Conservation (phyloP, 179 eudicot species). For the Sideroxylon spinosum region DNA sequence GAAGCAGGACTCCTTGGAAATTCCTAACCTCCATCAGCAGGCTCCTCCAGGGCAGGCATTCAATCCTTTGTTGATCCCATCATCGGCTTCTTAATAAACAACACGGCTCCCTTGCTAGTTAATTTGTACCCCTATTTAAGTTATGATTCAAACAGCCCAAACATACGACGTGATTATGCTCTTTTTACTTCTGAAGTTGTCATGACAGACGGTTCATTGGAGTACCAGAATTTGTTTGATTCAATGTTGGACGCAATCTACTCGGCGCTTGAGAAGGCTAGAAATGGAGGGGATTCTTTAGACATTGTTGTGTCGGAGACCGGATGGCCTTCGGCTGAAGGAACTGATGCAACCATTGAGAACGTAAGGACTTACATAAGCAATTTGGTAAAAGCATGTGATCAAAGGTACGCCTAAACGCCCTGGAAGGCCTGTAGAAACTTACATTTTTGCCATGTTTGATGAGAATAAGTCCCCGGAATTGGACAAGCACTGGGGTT, state of each 20-base stretch:
- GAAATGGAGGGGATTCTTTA: conserved; percentile 17
- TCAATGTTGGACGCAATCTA: conserved; percentile 36
- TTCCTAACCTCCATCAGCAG: conserved; percentile 18
- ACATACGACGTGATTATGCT: conserved; percentile 21
- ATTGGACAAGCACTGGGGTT: conserved; percentile 54
- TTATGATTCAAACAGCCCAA: background rate
- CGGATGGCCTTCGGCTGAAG: conserved; percentile 59
- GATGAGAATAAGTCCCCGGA: conserved; percentile 47
- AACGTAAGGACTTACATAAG: conserved; percentile 36
- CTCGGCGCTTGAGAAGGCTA: conserved; percentile 38
- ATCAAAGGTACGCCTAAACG: conserved; percentile 47
- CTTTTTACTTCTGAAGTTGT: conserved; percentile 22
- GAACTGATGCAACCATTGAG: conserved; percentile 26
- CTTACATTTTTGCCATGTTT: conserved; percentile 54
- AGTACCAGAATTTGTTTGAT: conserved; percentile 32
- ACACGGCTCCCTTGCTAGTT: conserved; percentile 11
- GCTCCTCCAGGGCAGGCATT: conserved; percentile 4
- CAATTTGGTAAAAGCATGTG: conserved; percentile 38
- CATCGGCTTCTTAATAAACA: conserved; percentile 13
- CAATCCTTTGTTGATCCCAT: conserved; percentile 16
- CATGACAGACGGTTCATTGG: conserved; percentile 7
- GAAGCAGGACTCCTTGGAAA: conserved; percentile 25
- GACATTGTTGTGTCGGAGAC: conserved; percentile 50
- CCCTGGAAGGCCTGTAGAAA: conserved; percentile 43
- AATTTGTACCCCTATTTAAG: conserved; percentile 11